Percentiles rank a stretch among this genome's conserved stretches.
Conservation (phyloP, 345 rosid species). For the Gossypioides kirkii region DNA sequence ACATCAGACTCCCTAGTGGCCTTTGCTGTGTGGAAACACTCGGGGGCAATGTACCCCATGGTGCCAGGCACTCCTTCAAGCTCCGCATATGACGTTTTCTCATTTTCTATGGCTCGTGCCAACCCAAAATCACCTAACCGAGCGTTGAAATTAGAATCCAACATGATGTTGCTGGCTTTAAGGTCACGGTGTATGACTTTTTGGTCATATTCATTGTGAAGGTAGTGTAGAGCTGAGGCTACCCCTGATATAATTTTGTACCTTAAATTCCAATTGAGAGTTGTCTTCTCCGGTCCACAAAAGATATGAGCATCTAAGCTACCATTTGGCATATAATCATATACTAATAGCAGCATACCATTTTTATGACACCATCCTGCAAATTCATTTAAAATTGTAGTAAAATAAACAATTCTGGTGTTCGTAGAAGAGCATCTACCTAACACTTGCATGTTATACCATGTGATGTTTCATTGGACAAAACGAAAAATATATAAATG, state of each 20-base stretch:
- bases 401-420: background rate
- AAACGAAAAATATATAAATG: background rate
- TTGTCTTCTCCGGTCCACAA: conserved; percentile 21
- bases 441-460: background rate
- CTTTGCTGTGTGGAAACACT: conserved; percentile 52
- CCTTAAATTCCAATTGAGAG: conserved; percentile 36
- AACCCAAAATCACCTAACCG: conserved; percentile 58
- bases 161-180: conserved; percentile 59
- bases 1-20: conserved; percentile 60
- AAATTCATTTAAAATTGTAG: background rate
- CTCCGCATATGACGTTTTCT: conserved; percentile 49
- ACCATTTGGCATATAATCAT: conserved; percentile 63
- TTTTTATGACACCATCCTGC: conserved; percentile 61
- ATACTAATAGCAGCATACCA: conserved; percentile 41
- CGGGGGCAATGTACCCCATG: conserved; percentile 53
- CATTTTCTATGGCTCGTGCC: conserved; percentile 50
- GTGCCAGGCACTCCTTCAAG: conserved; percentile 49
- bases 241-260: conserved; percentile 46
- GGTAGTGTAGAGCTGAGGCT: conserved; percentile 52
- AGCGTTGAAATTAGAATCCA: conserved; percentile 51
- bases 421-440: background rate
- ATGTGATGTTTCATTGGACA: conserved; percentile 15
- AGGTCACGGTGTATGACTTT: conserved; percentile 64
- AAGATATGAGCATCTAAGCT: conserved; percentile 49
- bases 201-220: conserved; percentile 55